These are phyloP conservation scores for Cordia subcordata DNA, from an alignment of 257 asterid species.

Conservation along the genomic window DNA sequence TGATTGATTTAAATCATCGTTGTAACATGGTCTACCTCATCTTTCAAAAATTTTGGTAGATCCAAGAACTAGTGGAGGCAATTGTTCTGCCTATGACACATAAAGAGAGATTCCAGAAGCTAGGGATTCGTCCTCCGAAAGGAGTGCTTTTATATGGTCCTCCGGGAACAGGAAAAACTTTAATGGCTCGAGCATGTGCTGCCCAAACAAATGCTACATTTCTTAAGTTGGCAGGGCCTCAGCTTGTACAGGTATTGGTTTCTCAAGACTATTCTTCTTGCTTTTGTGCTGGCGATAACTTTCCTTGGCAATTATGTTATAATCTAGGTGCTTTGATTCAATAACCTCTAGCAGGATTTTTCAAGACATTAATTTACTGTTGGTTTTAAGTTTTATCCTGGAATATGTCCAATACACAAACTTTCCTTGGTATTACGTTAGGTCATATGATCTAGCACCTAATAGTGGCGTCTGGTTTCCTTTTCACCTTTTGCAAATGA, in stretches of 20 bases:
- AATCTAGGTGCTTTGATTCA: constrained; percentile 4
- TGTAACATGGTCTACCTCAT: not conserved
- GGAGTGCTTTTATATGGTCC: constrained; percentile 87
- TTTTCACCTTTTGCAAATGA: too few species aligned
- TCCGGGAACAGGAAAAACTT: constrained; percentile 85
- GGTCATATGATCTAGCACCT: too few species aligned
- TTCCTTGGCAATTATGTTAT: constrained; percentile 6
- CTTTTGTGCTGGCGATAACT: constrained; percentile 4
- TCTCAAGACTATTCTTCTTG: not conserved
- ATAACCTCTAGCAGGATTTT: too few species aligned
- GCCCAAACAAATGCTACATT: constrained; percentile 96
- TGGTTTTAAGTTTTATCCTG: too few species aligned
- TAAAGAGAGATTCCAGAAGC: constrained; percentile 72
- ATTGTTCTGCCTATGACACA: constrained; percentile 89
- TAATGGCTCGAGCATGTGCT: constrained; percentile 98
- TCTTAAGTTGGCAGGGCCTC: constrained; percentile 90
- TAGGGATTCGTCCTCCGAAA: constrained; percentile 84
- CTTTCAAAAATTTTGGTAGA: constrained; percentile 29
- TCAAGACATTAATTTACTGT: too few species aligned
- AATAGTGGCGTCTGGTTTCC: too few species aligned
- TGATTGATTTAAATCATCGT: not conserved
- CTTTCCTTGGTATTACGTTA: too few species aligned
- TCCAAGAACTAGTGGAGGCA: constrained; percentile 90
- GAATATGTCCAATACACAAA: too few species aligned
- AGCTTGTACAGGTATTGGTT: constrained; percentile 77